Evolutionary conservation across 805 yeast species (phyloP).

Genomic region (Saturnispora besseyi): DNA sequence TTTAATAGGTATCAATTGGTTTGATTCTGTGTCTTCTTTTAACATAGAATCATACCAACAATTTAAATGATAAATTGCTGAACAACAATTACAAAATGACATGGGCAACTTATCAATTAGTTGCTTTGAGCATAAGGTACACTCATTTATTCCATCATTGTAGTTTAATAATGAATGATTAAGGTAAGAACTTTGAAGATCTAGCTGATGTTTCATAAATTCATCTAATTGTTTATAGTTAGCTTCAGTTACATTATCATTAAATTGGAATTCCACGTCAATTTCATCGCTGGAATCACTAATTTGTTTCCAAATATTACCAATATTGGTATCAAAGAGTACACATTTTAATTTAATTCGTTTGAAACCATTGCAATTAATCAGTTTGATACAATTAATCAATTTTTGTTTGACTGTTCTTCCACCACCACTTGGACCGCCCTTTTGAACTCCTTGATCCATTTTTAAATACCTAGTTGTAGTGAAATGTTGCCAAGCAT

Average conservation of each 20-base stretch:
- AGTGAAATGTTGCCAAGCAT: constrained; percentile 73
- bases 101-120: constrained; percentile 20
- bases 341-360: constrained; percentile 38
- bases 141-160: constrained; percentile 4
- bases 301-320: constrained; percentile 30
- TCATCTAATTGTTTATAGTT: constrained; percentile 24
- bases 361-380: constrained; percentile 35
- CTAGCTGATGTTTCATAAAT: constrained; percentile 11
- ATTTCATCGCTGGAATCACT: constrained; percentile 17
- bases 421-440: constrained; percentile 23
- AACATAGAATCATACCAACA: constrained; percentile 26
- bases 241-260: constrained; percentile 15
- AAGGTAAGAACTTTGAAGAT: constrained; percentile 13
- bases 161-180: constrained; percentile 13
- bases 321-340: constrained; percentile 31
- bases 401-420: constrained; percentile 37
- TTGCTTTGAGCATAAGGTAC: constrained; percentile 13
- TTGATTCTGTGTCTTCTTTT: not conserved
- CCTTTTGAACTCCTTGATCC: not conserved
- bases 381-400: constrained; percentile 38
- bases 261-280: constrained; percentile 10
- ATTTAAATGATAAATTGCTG: constrained; percentile 26
- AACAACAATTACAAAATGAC: constrained; percentile 18
- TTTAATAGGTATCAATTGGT: constrained; percentile 20
- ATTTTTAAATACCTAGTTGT: constrained; percentile 48